These are phyloP conservation scores for Persicaria maculosa DNA, from an alignment of 148 eudicot genomes.

Conservation along the genomic window DNA sequence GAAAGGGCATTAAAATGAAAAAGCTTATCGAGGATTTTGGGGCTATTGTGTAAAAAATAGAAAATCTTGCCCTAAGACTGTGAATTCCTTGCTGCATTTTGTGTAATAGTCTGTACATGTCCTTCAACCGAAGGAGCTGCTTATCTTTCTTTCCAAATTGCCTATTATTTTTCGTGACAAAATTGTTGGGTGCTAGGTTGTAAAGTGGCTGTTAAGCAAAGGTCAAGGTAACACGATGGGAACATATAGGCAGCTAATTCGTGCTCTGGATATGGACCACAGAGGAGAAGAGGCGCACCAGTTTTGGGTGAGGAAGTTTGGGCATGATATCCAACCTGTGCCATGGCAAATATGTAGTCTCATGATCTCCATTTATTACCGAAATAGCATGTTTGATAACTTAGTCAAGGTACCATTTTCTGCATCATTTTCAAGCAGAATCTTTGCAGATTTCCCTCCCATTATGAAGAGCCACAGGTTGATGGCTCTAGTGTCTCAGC, in stretches of 20 bases:
- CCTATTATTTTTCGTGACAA: background rate
- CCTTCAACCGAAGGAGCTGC: background rate
- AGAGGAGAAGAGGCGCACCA: constrained; percentile 79
- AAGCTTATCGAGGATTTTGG: background rate
- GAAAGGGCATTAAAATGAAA: background rate
- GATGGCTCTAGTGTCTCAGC: background rate
- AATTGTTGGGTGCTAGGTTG: constrained; percentile 31
- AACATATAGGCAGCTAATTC: constrained; percentile 75
- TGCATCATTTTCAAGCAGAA: background rate
- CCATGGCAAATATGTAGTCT: constrained; percentile 72
- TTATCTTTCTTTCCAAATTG: background rate
- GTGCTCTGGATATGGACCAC: constrained; percentile 83
- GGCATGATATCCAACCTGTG: constrained; percentile 66
- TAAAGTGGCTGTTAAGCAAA: constrained; percentile 95
- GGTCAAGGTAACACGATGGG: constrained; percentile 86
- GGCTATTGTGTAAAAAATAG: background rate
- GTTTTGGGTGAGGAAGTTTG: constrained; percentile 82
- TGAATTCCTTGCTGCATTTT: background rate
- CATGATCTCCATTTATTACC: constrained; percentile 78
- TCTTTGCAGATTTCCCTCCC: background rate
- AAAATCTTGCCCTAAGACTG: background rate
- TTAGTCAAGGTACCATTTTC: constrained; percentile 41
- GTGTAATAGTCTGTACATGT: background rate
- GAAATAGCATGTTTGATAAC: constrained; percentile 68
- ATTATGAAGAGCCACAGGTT: background rate